These are phyloP conservation scores for Micromonas commoda DNA, from an alignment of 139 green algal species.

Conservation along the genomic window DNA sequence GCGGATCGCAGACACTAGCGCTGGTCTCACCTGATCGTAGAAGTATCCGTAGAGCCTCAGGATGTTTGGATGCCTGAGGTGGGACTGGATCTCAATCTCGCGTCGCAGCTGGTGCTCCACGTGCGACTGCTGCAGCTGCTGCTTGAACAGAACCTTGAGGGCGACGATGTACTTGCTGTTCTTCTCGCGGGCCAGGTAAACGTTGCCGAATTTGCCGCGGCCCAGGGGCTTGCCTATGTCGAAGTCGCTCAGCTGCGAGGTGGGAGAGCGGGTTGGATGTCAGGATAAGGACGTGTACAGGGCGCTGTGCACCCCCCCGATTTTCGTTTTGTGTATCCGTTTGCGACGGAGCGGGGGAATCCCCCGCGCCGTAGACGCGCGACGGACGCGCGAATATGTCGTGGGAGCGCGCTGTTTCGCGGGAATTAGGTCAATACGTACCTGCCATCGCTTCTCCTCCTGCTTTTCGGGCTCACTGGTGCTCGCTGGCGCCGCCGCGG, in stretches of 20 bases:
- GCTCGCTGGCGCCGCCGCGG: neutral
- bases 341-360: neutral
- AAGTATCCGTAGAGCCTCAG: conserved; percentile 97
- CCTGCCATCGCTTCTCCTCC: neutral
- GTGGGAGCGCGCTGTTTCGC: neutral
- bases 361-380: neutral
- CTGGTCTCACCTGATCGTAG: conserved; percentile 66
- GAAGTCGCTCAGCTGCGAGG: conserved; percentile 74
- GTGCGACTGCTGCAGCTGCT: conserved; percentile 83
- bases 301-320: no score
- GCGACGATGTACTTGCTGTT: conserved; percentile 86
- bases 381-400: neutral
- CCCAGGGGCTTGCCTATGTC: conserved; percentile 94
- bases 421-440: neutral
- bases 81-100: conserved; percentile 98
- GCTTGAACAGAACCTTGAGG: conserved; percentile 98
- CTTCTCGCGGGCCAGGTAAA: conserved; percentile 95
- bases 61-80: conserved; percentile 97
- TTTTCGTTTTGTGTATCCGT: no score
- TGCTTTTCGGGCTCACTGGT: neutral
- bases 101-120: conserved; percentile 96
- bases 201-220: conserved; percentile 96
- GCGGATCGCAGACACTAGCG: no score
- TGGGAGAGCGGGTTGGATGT: neutral
- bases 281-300: neutral